phyloP scores from a whole-genome alignment of 164 flowering plant genomes.

The Umbellularia californica region DNA sequence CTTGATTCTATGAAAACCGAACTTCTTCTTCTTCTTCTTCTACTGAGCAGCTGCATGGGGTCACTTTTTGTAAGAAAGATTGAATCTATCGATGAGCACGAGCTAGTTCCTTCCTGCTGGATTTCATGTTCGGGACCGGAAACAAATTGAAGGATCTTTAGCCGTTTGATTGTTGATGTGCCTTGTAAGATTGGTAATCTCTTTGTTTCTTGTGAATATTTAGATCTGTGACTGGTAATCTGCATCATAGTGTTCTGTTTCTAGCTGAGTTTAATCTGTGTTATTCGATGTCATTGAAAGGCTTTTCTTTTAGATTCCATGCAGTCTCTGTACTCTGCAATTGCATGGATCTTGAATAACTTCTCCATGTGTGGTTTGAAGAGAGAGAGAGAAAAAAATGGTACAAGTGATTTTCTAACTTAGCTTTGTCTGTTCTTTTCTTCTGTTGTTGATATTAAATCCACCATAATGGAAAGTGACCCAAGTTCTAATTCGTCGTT shows the following conservation, averaged over 20 bases:
- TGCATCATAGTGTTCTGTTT: neutral
- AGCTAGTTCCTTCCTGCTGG: neutral
- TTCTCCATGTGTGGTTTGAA: neutral
- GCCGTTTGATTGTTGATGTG: neutral
- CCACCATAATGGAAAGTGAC: conserved; percentile 1
- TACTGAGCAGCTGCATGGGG: neutral
- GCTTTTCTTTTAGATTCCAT: neutral
- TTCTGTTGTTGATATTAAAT: neutral
- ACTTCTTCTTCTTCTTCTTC: neutral
- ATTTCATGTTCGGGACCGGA: neutral
- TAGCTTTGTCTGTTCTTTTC: neutral
- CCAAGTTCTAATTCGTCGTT: neutral
- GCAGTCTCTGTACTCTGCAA: neutral
- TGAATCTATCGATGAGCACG: neutral
- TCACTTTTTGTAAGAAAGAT: neutral
- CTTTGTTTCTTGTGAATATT: neutral
- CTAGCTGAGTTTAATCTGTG: neutral
- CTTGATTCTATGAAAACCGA: neutral
- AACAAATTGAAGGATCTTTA: neutral
- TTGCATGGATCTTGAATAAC: neutral
- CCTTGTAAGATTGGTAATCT: neutral
- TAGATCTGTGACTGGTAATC: neutral
- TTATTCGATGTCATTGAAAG: neutral
- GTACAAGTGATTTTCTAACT: neutral
- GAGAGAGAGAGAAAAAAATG: neutral